Base-by-base conservation (phyloP, 139 green algal genomes). In the Trebouxia sp. region DNA sequence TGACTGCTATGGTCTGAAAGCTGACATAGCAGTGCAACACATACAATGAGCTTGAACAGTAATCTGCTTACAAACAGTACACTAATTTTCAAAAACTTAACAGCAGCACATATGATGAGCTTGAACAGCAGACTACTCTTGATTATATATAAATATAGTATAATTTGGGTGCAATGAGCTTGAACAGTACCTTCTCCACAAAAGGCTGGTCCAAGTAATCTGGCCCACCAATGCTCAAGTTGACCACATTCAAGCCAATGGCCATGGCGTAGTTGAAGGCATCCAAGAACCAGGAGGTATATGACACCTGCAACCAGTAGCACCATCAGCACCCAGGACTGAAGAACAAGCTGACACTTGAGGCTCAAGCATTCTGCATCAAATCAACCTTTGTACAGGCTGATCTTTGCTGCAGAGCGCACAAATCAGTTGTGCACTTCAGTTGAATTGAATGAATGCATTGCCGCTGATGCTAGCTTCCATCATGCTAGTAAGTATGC, bases 241-340 rank as follows among this genome's bases (percentile, higher is more conserved):
- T 99, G 80, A 99, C 90, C 12, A 99, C 86, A 80, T 98, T 82
- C 83, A 99, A 94, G 28, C 91, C 75, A 0, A 88, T 93, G 24
- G 88, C 87, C 42, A 99, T 94, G 24, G 96, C 96, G 83, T 99
- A 98, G 84, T 99, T 99, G 92, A 99, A 99, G 10, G 97, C 97
- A 81, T 99, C 97, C 53, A 99, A 85, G 83, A 99, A 99, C 97
- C 97, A 99, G 66, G 90, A 97, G 5, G 97, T 99, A 88, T 96
- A 99, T 26, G 94, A 98, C n/a, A 98, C 94, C 91, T 97, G 89
- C 20, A 65, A 3, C 10, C 0, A 30, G 6, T 56, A 15, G 14
- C 15, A 15, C 15, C 48, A 56, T 15, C 48, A 56, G 48, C 48
- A 56, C 15, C 14, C 48, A 12, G 12, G 48, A 15, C 48, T 15